Conservation (phyloP, 2,329 filamentous ascomycete genomes). For the Lithohypha guttulata region DNA sequence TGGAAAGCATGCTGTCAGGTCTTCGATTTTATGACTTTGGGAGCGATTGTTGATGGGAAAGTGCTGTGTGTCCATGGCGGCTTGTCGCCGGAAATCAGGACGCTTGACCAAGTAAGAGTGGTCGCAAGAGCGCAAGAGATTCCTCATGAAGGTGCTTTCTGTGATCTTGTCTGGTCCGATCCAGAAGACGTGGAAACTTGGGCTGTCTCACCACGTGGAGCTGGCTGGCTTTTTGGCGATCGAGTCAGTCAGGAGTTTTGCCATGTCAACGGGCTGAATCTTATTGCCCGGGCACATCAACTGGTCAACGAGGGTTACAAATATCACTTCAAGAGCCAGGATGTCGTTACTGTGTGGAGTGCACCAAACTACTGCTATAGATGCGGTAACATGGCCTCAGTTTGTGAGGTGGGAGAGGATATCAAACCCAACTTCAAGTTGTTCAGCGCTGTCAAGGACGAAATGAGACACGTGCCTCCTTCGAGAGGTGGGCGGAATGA, state of each 20-base stretch:
- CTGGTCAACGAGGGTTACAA: slow-evolving; percentile 70
- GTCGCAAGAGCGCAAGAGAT: slow-evolving; percentile 66
- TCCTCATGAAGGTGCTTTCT: slow-evolving; percentile 66
- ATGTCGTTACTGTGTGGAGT: slow-evolving; percentile 77
- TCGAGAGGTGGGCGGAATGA: slow-evolving; percentile 37
- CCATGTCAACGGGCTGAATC: slow-evolving; percentile 60
- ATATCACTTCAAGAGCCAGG: slow-evolving; percentile 92
- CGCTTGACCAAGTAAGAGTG: slow-evolving; percentile 63
- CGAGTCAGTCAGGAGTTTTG: slow-evolving; percentile 68
- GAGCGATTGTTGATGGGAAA: slow-evolving; percentile 62
- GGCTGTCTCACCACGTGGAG: slow-evolving; percentile 58
- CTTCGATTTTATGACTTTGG: slow-evolving; percentile 65
- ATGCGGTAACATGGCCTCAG: slow-evolving; percentile 67
- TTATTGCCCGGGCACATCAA: slow-evolving; percentile 64
- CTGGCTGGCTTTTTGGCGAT: slow-evolving; percentile 57
- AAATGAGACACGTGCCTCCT: slow-evolving; percentile 35
- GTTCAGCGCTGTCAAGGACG: slow-evolving; percentile 37
- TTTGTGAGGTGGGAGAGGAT: slow-evolving; percentile 81
- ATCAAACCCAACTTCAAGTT: slow-evolving; percentile 74
- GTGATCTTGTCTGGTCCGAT: slow-evolving; percentile 66
- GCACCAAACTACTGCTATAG: slow-evolving; percentile 93
- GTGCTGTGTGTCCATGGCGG: slow-evolving; percentile 65
- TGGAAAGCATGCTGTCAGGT: slow-evolving; percentile 73
- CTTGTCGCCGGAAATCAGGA: slow-evolving; percentile 61
- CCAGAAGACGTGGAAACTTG: slow-evolving; percentile 61